Evolutionary conservation across 75 land plant species (phyloP).

Genomic region (Pinus taeda): DNA sequence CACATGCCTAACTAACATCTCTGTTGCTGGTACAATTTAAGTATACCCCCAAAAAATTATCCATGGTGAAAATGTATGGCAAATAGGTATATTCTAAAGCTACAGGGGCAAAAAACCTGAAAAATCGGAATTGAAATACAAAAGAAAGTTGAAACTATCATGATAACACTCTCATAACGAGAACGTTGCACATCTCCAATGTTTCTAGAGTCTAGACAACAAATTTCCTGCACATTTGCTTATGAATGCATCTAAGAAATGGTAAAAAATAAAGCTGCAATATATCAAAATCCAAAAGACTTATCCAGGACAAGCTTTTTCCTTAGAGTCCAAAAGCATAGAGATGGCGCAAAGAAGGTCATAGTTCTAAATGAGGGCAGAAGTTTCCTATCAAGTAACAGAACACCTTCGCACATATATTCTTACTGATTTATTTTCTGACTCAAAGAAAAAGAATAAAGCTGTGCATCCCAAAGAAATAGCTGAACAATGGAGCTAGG

Average conservation of each 20-base stretch:
- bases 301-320: background rate
- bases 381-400: background rate
- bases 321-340: background rate
- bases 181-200: background rate
- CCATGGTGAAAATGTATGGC: background rate
- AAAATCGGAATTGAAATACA: conserved; percentile 9
- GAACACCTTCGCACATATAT: background rate
- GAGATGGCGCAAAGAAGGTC: background rate
- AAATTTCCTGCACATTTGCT: background rate
- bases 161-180: background rate
- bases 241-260: background rate
- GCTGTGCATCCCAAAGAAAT: background rate
- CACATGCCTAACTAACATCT: background rate
- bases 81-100: background rate
- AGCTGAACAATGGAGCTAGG: background rate
- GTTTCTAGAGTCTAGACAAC: background rate
- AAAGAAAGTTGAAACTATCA: background rate
- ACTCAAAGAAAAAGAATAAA: background rate
- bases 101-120: background rate
- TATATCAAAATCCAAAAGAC: background rate
- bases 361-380: background rate
- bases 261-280: background rate
- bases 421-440: background rate
- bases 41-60: background rate
- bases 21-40: no score